A percentile compares a stretch with the other conserved stretches of the same genome.
These are phyloP conservation scores for Leavenworthia alabamica DNA, from an alignment of 345 rosid genomes.

Conservation along the genomic window DNA sequence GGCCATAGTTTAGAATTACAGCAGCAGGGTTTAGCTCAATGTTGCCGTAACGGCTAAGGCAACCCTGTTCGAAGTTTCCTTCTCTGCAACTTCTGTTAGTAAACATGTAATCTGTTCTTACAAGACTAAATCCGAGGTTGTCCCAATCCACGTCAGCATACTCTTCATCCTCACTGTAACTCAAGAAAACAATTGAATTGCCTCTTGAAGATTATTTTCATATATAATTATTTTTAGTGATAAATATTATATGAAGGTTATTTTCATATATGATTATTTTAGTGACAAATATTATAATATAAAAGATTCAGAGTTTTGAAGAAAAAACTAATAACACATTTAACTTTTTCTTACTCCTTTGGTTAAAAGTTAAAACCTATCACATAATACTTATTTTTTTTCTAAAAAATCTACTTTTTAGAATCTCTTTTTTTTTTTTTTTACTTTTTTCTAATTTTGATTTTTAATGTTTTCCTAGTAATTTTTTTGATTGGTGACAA, in stretches of 20 bases:
- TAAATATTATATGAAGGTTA: too few species aligned
- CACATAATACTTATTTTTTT: too few species aligned
- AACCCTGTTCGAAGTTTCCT: constrained; percentile 44
- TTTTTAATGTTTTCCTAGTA: too few species aligned
- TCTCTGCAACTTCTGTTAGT: constrained; percentile 40
- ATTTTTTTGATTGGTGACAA: not conserved
- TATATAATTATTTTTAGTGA: not conserved
- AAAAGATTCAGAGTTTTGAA: too few species aligned
- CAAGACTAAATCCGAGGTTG: constrained; percentile 61
- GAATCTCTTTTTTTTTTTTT: too few species aligned
- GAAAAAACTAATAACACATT: not conserved
- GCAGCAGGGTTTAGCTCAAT: constrained; percentile 74
- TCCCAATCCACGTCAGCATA: constrained; percentile 81
- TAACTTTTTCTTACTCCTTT: not conserved
- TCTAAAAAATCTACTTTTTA: too few species aligned
- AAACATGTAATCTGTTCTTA: constrained; percentile 70
- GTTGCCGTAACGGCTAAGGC: constrained; percentile 45
- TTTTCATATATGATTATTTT: too few species aligned
- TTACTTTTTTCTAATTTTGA: not conserved
- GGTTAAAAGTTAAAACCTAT: not conserved
- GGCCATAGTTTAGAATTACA: constrained; percentile 80
- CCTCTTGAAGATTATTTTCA: not conserved
- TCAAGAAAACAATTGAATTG: not conserved
- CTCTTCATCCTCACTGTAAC: constrained; percentile 40
- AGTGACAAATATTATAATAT: too few species aligned